Conservation (phyloP, 345 rosid genomes). For the Heritiera littoralis region DNA sequence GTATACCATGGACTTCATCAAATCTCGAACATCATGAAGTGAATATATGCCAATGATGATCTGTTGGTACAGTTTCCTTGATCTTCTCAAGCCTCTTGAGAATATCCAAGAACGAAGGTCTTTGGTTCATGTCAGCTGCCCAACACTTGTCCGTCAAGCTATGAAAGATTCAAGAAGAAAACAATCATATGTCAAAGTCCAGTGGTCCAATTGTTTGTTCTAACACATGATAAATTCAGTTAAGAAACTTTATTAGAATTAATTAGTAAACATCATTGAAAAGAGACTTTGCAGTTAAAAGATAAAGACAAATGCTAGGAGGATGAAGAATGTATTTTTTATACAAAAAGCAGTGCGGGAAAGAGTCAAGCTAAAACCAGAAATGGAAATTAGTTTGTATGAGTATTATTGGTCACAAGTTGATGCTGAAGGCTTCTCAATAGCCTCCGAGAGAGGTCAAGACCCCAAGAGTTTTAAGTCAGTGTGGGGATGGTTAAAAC, state of each 20-base stretch:
- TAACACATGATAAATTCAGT: not conserved
- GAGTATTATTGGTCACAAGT: not conserved
- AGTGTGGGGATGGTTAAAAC: not conserved
- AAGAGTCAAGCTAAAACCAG: not conserved
- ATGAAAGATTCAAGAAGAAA: slow-evolving; percentile 22
- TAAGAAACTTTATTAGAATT: not conserved
- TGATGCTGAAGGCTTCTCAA: not conserved
- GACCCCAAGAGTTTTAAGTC: not conserved
- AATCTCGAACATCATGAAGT: slow-evolving; percentile 41
- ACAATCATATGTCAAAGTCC: slow-evolving; percentile 3
- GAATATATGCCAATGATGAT: slow-evolving; percentile 88
- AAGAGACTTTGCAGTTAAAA: not conserved
- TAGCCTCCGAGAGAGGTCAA: not conserved
- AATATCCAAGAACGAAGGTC: slow-evolving; percentile 92
- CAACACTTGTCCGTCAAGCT: slow-evolving; percentile 87
- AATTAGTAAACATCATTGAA: not conserved
- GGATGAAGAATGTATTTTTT: not conserved
- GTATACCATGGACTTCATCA: not conserved
- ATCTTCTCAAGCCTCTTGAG: slow-evolving; percentile 93
- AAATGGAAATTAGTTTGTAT: not conserved
- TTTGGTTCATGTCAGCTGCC: slow-evolving; percentile 81
- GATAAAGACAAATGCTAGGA: not conserved
- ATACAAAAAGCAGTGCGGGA: not conserved
- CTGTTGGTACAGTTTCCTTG: slow-evolving; percentile 62
- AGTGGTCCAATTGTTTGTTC: not conserved